Base-by-base conservation (phyloP, 2,329 filamentous ascomycete genomes). In the Epichloe brachyelytri region DNA sequence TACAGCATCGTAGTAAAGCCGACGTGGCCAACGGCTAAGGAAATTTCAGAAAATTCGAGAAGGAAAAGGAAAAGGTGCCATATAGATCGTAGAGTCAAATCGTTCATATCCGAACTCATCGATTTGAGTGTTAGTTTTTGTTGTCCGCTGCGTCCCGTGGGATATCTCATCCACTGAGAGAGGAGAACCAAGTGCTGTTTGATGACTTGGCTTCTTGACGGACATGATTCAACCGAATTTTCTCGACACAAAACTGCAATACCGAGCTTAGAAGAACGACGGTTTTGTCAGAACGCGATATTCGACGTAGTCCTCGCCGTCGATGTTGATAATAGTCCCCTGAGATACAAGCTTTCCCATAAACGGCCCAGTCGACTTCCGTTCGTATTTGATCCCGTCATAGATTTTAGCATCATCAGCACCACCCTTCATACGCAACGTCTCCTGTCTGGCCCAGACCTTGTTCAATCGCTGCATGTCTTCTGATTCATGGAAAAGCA, bases 281-380 rank as follows among this genome's bases (percentile, higher is more conserved):
- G 79, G 78, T 64, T 81, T 83, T 1, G 77, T 82, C 26, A 84
- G 71, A 1, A 84, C 78, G 2, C 80, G 74, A 56, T 83, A 83
- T 61, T 83, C 80, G 36, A 84, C 79, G 54, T 80, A 84, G 55
- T 83, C 80, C 60, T 83, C 80, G 20, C 79, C 80, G 53, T 83
- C 79, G 53, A 84, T 83, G 46, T 69, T 81, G 58, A 83, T 74
- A 20, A 83, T 78, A 10, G 74, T 75, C 5, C 79, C 77, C 53
- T 78, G 73, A 45, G 77, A 80, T 33, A 81, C 79, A n/a, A 83
- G 72, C 60, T 82, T 81, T 22, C 79, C 80, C 54, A 74, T 69
- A 53, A 83, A 82, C 0, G 79, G 78, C 0, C 80, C 80, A 4
- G 65, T 79, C 34, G 71, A 63, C 65, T 81, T 82, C 50, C 79